Percentiles rank a stretch among this genome's conserved stretches.
Evolutionary conservation across 2,329 filamentous ascomycete genomes (phyloP).

Genomic region (Diaporthe citrichinensis): DNA sequence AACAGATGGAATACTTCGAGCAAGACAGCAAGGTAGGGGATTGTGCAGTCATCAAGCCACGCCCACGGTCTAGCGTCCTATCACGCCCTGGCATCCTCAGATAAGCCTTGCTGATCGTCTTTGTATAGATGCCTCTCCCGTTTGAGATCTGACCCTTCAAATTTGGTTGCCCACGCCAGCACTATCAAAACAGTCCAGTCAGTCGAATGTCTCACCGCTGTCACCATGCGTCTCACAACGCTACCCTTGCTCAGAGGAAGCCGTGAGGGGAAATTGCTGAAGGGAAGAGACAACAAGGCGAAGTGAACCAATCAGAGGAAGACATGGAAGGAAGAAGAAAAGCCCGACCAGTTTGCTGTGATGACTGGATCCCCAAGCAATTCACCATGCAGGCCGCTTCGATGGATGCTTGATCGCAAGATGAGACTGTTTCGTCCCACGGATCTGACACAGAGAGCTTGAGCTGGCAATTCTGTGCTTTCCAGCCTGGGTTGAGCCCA

Average conservation of each 20-base stretch:
- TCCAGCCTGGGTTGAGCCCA: neutral
- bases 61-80: neutral
- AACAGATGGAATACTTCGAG: neutral
- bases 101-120: neutral
- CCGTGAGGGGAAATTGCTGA: neutral
- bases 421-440: slow-evolving; percentile 6
- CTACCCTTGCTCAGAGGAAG: neutral
- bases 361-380: neutral
- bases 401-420: neutral
- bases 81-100: neutral
- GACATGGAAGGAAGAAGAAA: neutral
- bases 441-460: neutral
- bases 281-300: neutral
- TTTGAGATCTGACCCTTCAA: neutral
- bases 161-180: neutral
- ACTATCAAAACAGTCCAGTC: neutral
- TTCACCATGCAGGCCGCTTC: neutral
- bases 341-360: neutral
- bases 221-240: slow-evolving; percentile 7
- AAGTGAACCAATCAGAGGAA: neutral
- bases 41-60: neutral
- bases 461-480: neutral
- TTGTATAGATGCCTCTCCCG: neutral
- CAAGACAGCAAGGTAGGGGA: neutral
- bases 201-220: neutral